A percentile compares a stretch with the other conserved stretches of the same genome.
Conservation (phyloP, 1,284 basidiomycete genomes). For the Psilocybe mexicana region DNA sequence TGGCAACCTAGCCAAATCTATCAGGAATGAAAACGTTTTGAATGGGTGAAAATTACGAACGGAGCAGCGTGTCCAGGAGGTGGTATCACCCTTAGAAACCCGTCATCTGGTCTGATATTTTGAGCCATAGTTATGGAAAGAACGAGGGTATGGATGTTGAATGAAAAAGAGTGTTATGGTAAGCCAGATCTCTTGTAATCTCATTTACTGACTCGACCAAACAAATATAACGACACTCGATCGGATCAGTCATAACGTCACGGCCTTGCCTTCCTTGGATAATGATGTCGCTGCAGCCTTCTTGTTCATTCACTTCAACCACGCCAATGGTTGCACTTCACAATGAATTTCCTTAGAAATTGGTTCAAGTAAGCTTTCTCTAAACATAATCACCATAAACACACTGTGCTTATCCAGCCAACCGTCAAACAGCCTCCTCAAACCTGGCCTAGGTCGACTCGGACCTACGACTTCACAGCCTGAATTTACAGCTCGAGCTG, state of each 20-base stretch:
- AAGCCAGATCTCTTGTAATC: constrained; percentile 12
- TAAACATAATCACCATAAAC: neutral
- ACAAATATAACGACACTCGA: constrained; percentile 20
- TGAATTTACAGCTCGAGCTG: constrained; percentile 44
- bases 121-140: constrained; percentile 48
- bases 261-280: neutral
- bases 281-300: neutral
- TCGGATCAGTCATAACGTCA: neutral
- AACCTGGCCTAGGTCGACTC: constrained; percentile 16
- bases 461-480: constrained; percentile 29
- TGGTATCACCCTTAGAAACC: constrained; percentile 57
- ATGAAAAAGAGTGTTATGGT: constrained; percentile 12
- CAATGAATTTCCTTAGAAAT: constrained; percentile 23
- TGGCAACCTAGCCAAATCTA: constrained; percentile 61
- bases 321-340: neutral
- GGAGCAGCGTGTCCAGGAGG: constrained; percentile 49
- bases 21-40: constrained; percentile 18
- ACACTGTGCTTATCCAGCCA: neutral
- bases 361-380: constrained; percentile 28
- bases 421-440: constrained; percentile 17
- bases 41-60: constrained; percentile 34
- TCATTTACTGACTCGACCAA: constrained; percentile 22
- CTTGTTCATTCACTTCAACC: neutral
- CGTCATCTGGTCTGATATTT: constrained; percentile 64
- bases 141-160: constrained; percentile 1